A percentile compares a stretch with the other conserved stretches of the same genome.
Evolutionary conservation across 768 basidiomycete species (phyloP).

Genomic region (Tylopilus intermedius): DNA sequence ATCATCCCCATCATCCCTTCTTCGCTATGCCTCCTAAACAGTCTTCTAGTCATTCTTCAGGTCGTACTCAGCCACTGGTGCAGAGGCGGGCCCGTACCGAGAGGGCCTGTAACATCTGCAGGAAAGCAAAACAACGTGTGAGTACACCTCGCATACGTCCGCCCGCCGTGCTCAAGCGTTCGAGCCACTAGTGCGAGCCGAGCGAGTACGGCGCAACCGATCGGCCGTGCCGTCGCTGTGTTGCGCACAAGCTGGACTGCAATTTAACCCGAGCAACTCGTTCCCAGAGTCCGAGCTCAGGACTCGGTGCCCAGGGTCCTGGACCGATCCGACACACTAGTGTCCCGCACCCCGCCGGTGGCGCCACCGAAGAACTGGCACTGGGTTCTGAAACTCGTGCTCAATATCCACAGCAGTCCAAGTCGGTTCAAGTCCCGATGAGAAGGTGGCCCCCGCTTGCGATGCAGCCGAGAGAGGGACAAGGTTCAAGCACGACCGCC

Average conservation of each 20-base stretch:
- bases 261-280: constrained; percentile 10
- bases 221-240: constrained; percentile 23
- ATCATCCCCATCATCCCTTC: constrained; percentile 13
- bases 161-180: constrained; percentile 2
- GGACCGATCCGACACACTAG: constrained; percentile 2
- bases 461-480: constrained; percentile 6
- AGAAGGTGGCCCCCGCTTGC: constrained; percentile 1
- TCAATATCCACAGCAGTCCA: constrained; percentile 9
- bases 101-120: constrained; percentile 20
- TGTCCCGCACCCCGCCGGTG: constrained; percentile 4
- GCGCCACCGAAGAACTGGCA: constrained; percentile 7
- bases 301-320: constrained; percentile 6
- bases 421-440: not conserved
- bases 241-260: constrained; percentile 10
- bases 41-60: not conserved
- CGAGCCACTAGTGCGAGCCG: constrained; percentile 16
- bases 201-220: constrained; percentile 12
- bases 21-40: constrained; percentile 13
- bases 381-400: not conserved
- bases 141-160: constrained; percentile 1
- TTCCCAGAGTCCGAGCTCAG: constrained; percentile 22
- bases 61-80: constrained; percentile 4
- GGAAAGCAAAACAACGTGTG: constrained; percentile 17
- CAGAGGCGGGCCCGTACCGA: constrained; percentile 13
- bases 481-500: not conserved